These are phyloP conservation scores for Globisporangium canariense DNA, from an alignment of 352 stramenopile species.

Conservation along the genomic window DNA sequence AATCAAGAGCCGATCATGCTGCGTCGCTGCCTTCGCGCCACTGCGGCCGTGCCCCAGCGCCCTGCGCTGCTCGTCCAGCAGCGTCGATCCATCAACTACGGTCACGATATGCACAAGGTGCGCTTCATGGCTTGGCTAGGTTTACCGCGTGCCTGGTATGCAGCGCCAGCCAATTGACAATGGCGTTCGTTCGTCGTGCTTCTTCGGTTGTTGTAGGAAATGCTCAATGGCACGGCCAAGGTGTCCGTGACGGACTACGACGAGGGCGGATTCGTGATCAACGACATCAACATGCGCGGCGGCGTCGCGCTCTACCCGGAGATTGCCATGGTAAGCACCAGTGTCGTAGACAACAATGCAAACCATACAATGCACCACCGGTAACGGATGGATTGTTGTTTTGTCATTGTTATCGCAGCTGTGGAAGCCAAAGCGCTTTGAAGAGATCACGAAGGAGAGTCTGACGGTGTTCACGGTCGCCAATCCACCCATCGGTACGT, in stretches of 20 bases:
- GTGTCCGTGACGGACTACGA: constrained; percentile 83
- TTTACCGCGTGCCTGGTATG: not conserved
- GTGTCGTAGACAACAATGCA: no score
- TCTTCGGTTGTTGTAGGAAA: constrained; percentile 47
- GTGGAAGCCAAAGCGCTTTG: constrained; percentile 72
- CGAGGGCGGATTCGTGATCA: constrained; percentile 82
- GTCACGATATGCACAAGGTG: constrained; percentile 82
- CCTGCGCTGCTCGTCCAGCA: constrained; percentile 12
- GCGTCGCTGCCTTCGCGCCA: constrained; percentile 14
- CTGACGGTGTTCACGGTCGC: constrained; percentile 70
- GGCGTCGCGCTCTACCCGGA: constrained; percentile 65
- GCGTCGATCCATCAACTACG: constrained; percentile 72
- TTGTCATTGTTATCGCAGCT: constrained; percentile 33
- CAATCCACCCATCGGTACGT: constrained; percentile 67
- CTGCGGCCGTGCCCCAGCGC: constrained; percentile 9
- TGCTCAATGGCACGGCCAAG: constrained; percentile 77
- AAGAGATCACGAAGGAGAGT: constrained; percentile 81
- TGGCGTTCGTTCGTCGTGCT: not conserved
- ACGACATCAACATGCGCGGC: constrained; percentile 84
- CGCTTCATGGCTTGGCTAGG: not conserved
- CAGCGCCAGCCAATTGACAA: not conserved
- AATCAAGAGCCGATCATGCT: not conserved
- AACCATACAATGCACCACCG: not conserved
- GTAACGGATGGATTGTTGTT: not conserved
- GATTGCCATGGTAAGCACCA: constrained; percentile 61